Evolutionary conservation across 257 asterid genomes (phyloP), one percentile per base, ranked within the genome.

Genomic region (Osmanthus fragrans): DNA sequence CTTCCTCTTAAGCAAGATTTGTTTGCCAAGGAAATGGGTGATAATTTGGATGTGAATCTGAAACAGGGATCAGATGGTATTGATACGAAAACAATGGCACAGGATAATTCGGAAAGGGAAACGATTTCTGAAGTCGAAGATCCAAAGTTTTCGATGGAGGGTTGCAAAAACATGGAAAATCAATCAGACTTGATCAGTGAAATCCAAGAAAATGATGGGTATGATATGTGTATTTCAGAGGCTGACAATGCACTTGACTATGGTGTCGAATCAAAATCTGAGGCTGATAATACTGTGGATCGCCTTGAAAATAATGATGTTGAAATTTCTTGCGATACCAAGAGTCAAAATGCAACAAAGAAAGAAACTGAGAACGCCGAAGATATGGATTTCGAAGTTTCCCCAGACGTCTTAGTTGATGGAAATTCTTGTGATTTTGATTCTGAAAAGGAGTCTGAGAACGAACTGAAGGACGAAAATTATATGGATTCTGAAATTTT

Each of bases 41-140:
- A 76, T 45, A 82, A 72, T 33, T n/a, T 45, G 60, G 78, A 82
- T 67, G 49, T 47, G 77, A 73, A 51, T 40, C 60, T 11, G 72
- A 70, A 84, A 33, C 80, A 32, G 33, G 72, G 79, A 40, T 33
- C 70, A 23, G 79, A 72, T n/a, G 82, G 94, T 88, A 89, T 16
- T 74, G 86, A 82, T 21, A 73, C 64, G 54, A 56, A 12, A 56
- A 30, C 60, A 70, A 80, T 37, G n/a, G 2, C 68, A 75, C 78
- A 39, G 83, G 82, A 79, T 82, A 83, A 73, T 30, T 29, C 30
- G 34, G 77, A 72, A 54, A 79, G 10, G 49, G 32, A 11, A 74
- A 29, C 49, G 37, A 47, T 29, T 15, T 51, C n/a, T 71, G 81
- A 72, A 70, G 70, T 25, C 21, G 79, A 72, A 68, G 72, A 21